Evolutionary conservation across 2,329 filamentous ascomycete genomes (phyloP), one percentile per base, ranked within the genome.

Genomic region (Ophiostoma triangulosporum): DNA sequence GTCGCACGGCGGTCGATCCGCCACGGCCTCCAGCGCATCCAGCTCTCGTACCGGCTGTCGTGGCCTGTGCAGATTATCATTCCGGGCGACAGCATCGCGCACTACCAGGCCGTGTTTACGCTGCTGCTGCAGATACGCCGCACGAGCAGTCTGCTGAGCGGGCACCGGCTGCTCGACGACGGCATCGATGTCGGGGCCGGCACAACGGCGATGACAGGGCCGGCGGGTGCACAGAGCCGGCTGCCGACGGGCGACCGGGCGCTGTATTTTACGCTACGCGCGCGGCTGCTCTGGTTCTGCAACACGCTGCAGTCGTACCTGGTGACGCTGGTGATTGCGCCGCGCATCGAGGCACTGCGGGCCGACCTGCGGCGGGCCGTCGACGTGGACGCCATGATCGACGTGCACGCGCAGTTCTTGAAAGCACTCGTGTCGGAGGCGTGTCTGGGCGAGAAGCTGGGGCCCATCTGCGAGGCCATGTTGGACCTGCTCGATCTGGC

Each of bases 361-460:
- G 64, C 66, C 2, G 70, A 74, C 0, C 73, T 96, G 51, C 66
- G 68, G 14, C 68, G 70, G 6, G 80, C 87, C 0, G 73, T 76
- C 26, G 88, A 91, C 59, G 80, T 96, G 9, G 88, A 96, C 63
- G 77, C 77, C 26, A 94, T 96, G 86, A 81, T 89, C 26, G 68
- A 68, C 1, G 74, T 82, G 1, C 89, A 95, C 63, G 68, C 76
- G 4, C 64, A 66, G 0, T 91, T 84, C 61, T 69, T 85, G 45
- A 73, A 72, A 45, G 74, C 74, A 2, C 69, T 93, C 11, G 71
- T 82, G 54, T 76, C 81, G 31, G 81, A 88, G 58, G 80, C 85
- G 9, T 77, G 93, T 24, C 75, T 94, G 0, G 80, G 83, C 0
- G 69, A 73, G 15, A 83, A 82, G 52, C 68, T 95, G 4, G 73